Base-by-base conservation (phyloP, 148 eudicot genomes). In the Nyssa sinensis region DNA sequence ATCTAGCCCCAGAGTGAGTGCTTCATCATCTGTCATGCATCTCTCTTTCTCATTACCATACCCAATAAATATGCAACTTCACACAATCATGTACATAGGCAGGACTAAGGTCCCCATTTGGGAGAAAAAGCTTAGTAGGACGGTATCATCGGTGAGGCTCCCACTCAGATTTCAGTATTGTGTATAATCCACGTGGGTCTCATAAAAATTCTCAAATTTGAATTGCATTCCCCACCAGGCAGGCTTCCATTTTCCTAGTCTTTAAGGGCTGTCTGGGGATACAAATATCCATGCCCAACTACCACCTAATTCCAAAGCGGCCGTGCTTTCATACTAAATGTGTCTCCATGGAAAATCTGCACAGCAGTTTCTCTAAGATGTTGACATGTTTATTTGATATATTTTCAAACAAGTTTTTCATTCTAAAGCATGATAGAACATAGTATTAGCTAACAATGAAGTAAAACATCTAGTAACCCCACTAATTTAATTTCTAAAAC, bases 1-100 rank as follows among this genome's bases (percentile, higher is more conserved):
- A 89, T 78, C 64, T 91, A 75, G 91, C 97, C 30, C 97, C 97
- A 60, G 97, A 91, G 93, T 91, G 79, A 64, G 97, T 89, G 39
- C 78, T 69, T 66, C 31, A 31, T 69, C 75, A 57, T 64, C 79
- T 71, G n/a, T 69, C 27, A 47, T 51, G 24, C 73, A 51, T 58
- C 9, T 37, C 44, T 14, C 66, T 51, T 72, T 28, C 17, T 62
- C 47, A 83, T 55, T 55, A 62, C 73, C 78, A 67, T 74, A 21
- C 62, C 29, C 41, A 57, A 70, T 57, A 28, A 29, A 13, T 70
- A 3, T 53, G 39, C 17, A 9, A 19, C 62, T 70, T 31, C 41
- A 55, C 47, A 23, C 63, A 55, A 70, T 34, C 63, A 53, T n/a
- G 30, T 19, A 32, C 59, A 55, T 44, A 6, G 19, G 60, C 60